phyloP scores from a whole-genome alignment of 176 grass and related monocot species.

The Ensete glaucum region DNA sequence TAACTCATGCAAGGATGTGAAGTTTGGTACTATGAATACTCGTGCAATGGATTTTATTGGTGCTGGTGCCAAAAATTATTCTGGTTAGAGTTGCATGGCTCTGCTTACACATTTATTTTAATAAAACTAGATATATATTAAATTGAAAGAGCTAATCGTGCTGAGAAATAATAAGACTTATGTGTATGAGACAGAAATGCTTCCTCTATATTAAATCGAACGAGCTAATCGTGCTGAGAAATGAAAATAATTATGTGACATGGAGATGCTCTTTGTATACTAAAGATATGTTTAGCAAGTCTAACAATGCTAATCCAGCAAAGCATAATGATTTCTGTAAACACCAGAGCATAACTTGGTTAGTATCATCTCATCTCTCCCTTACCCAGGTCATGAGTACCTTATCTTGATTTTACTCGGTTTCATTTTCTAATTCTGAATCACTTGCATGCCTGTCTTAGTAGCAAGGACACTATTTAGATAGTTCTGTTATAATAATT shows the following conservation, averaged over 20 bases:
- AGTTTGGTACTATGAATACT: conserved; percentile 91
- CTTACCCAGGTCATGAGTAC: not conserved
- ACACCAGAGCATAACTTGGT: not conserved
- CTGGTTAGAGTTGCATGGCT: conserved; percentile 36
- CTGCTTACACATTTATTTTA: not conserved
- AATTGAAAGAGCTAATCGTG: not conserved
- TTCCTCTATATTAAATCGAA: no score
- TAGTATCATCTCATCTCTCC: not conserved
- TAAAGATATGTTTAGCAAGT: not conserved
- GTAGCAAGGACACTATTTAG: no score
- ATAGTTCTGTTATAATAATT: no score
- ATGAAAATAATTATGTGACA: no score
- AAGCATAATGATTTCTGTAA: not conserved
- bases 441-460: no score
- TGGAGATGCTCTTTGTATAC: not conserved
- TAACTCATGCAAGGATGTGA: conserved; percentile 97
- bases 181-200: no score
- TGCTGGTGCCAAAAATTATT: conserved; percentile 62
- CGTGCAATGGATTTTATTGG: conserved; percentile 97
- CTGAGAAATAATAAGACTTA: not conserved
- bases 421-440: no score
- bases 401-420: no score
- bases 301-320: not conserved
- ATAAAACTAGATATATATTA: not conserved
- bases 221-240: no score